Conservation (phyloP, 2,329 filamentous ascomycete species). For the Blumeria hordei region DNA sequence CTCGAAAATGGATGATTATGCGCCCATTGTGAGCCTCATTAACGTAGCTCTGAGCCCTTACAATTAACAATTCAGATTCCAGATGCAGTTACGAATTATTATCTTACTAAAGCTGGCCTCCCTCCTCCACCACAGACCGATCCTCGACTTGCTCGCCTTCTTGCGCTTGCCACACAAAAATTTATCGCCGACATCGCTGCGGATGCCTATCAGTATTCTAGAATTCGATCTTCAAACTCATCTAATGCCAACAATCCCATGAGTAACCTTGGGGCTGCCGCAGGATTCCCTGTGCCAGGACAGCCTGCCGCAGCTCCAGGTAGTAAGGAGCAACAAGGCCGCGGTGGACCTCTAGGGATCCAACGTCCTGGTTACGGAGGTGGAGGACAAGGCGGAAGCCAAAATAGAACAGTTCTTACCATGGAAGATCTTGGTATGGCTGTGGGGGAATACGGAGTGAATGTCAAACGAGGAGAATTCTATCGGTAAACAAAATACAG, state of each 20-base stretch:
- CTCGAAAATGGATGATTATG: constrained; percentile 92
- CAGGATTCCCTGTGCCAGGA: constrained; percentile 40
- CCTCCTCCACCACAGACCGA: constrained; percentile 82
- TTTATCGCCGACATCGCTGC: constrained; percentile 95
- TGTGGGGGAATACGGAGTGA: constrained; percentile 90
- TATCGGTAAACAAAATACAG: constrained; percentile 35
- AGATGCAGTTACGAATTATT: constrained; percentile 93
- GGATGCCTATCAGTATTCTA: constrained; percentile 92
- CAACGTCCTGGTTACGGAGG: constrained; percentile 64
- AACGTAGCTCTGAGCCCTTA: background rate
- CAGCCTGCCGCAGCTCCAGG: constrained; percentile 32
- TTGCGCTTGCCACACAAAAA: constrained; percentile 94
- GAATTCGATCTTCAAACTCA: constrained; percentile 80
- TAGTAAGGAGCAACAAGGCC: constrained; percentile 28
- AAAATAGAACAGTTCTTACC: constrained; percentile 81
- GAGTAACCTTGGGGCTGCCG: constrained; percentile 57
- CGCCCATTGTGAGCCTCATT: constrained; percentile 56
- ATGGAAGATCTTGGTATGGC: constrained; percentile 99
- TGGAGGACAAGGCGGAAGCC: constrained; percentile 66
- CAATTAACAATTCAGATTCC: constrained; percentile 41
- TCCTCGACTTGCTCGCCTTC: constrained; percentile 68
- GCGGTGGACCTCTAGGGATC: constrained; percentile 22
- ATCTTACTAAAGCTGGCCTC: constrained; percentile 85
- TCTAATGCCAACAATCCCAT: constrained; percentile 49
- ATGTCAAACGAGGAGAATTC: constrained; percentile 92